Evolutionary conservation across 768 basidiomycete species (phyloP).

Genomic region (Hericium coralloides): DNA sequence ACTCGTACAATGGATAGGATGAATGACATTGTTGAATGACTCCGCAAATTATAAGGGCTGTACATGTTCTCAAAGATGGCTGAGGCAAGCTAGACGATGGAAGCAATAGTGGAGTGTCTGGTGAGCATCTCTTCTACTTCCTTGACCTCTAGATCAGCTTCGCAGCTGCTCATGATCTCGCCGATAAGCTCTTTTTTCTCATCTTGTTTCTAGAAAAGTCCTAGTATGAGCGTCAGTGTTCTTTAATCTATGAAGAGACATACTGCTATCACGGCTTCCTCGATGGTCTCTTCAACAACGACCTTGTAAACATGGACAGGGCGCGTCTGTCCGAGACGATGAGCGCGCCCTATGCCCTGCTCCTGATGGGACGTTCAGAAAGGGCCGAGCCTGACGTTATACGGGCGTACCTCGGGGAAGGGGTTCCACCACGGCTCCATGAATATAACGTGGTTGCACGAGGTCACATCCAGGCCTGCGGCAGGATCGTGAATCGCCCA

Average conservation of each 20-base stretch:
- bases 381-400: not conserved
- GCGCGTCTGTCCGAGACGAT: slow-evolving; percentile 24
- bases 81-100: too few relatives aligned
- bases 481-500: not conserved
- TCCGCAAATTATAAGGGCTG: too few relatives aligned
- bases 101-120: too few relatives aligned
- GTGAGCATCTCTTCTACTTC: not conserved
- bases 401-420: slow-evolving; percentile 7
- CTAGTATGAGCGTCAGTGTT: not conserved
- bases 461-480: slow-evolving; percentile 9
- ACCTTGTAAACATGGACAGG: slow-evolving; percentile 17
- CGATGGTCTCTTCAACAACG: slow-evolving; percentile 3
- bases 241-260: not conserved
- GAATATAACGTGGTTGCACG: slow-evolving; percentile 10
- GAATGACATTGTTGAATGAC: too few relatives aligned
- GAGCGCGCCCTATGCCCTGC: slow-evolving; percentile 24
- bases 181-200: not conserved
- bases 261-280: slow-evolving; percentile 2
- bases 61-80: too few relatives aligned
- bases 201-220: not conserved
- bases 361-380: not conserved
- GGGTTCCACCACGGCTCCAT: slow-evolving; percentile 15
- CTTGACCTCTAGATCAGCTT: not conserved
- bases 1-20: too few relatives aligned
- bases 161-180: not conserved